phyloP scores from a whole-genome alignment of 352 stramenopile genomes.

The Pythium folliculosum region DNA sequence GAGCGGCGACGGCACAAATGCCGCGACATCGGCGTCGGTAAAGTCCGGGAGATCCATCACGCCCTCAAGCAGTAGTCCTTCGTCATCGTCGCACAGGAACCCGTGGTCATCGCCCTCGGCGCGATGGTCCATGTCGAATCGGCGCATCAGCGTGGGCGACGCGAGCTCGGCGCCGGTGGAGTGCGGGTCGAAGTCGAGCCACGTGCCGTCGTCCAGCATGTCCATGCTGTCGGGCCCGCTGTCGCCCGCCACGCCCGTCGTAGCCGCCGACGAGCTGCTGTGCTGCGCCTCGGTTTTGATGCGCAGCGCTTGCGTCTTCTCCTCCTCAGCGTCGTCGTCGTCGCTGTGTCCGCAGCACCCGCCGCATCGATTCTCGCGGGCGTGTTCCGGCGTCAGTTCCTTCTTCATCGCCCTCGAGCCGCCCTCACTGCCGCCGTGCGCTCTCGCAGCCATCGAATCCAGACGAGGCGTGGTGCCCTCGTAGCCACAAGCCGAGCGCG shows the following conservation, averaged over 20 bases:
- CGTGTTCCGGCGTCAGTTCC: slow-evolving; percentile 23
- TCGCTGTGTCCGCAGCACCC: slow-evolving; percentile 19
- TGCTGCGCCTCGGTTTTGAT: slow-evolving; percentile 26
- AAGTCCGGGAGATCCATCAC: slow-evolving; percentile 26
- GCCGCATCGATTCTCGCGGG: slow-evolving; percentile 18
- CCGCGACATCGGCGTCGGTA: slow-evolving; percentile 19
- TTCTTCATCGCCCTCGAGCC: slow-evolving; percentile 11
- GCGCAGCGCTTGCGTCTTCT: neutral
- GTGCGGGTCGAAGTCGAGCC: slow-evolving; percentile 33
- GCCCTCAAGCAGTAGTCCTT: slow-evolving; percentile 15
- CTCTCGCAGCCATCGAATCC: neutral
- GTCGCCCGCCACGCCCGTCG: slow-evolving; percentile 3
- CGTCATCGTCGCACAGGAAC: slow-evolving; percentile 24
- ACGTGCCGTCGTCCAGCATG: slow-evolving; percentile 31
- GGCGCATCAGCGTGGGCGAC: slow-evolving; percentile 29
- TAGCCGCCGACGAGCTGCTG: slow-evolving; percentile 3
- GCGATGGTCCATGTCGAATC: slow-evolving; percentile 15
- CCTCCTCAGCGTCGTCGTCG: slow-evolving; percentile 19
- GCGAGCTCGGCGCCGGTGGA: slow-evolving; percentile 18
- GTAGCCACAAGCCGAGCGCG: neutral
- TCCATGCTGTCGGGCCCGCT: slow-evolving; percentile 28
- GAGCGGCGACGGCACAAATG: slow-evolving; percentile 15
- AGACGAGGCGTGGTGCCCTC: neutral
- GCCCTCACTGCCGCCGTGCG: no score
- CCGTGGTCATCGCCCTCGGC: slow-evolving; percentile 29